These are phyloP conservation scores for Rhynchosporium secalis DNA, from an alignment of 2,329 filamentous ascomycete species.

Conservation along the genomic window DNA sequence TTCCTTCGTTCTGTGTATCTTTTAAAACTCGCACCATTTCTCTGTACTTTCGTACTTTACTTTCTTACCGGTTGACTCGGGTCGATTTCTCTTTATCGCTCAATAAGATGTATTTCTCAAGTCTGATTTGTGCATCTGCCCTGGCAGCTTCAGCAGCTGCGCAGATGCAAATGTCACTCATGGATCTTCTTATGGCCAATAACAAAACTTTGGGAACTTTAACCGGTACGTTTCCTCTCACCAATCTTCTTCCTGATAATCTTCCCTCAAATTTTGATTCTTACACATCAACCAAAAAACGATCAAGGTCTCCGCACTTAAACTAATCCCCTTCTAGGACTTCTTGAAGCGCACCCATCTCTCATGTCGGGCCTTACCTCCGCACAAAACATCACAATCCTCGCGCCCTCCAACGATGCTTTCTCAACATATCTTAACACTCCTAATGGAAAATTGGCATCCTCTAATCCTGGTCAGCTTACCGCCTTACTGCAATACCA, in stretches of 20 bases:
- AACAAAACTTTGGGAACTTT: slow-evolving; percentile 25
- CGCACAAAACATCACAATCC: slow-evolving; percentile 52
- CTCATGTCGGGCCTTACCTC: slow-evolving; percentile 42
- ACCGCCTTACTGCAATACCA: slow-evolving; percentile 39
- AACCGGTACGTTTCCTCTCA: slow-evolving; percentile 17
- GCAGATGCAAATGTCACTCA: slow-evolving; percentile 24
- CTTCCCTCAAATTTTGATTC: no score
- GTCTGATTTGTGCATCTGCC: neutral
- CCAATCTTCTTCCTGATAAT: no score
- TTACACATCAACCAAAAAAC: no score
- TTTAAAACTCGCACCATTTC: no score
- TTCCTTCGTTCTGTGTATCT: neutral
- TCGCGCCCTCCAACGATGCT: slow-evolving; percentile 39
- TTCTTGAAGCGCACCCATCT: slow-evolving; percentile 42
- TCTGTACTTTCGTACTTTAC: neutral
- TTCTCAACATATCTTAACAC: slow-evolving; percentile 37
- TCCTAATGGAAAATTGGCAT: slow-evolving; percentile 24
- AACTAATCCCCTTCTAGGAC: slow-evolving; percentile 23
- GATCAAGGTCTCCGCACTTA: neutral
- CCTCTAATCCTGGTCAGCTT: slow-evolving; percentile 39
- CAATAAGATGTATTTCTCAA: slow-evolving; percentile 10
- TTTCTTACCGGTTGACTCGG: slow-evolving; percentile 5
- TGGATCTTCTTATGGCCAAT: slow-evolving; percentile 19
- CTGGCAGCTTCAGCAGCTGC: slow-evolving; percentile 20
- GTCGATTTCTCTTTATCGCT: neutral